Evolutionary conservation across 805 yeast genomes (phyloP), one percentile per base, ranked within the genome.

Genomic region (Pichia pseudocactophila): DNA sequence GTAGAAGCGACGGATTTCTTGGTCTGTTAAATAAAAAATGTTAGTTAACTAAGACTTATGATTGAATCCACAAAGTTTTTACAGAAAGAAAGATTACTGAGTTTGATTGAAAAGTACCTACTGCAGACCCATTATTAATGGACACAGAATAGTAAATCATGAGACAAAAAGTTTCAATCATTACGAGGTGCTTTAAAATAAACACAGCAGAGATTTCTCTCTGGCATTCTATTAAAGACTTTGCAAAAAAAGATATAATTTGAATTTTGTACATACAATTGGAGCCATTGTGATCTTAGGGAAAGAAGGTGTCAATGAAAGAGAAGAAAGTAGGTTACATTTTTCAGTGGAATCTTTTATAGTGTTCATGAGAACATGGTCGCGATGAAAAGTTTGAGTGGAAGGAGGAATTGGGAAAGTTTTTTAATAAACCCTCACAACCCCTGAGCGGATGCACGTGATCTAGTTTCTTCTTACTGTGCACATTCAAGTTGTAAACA

Each of bases 1-100:
- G 84, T 78, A 67, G 76, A 77, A 68, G 78, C 71, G 56, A 71
- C 61, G 69, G 82, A 73, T 74, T 80, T 80, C 78, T 80, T 76
- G 76, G 83, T 80, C 94, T 81, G 39, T 28, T 40, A 68, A n/a
- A 35, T 28, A 30, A 18, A 45, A 38, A 39, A 13, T 11, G 48
- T 45, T 43, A 47, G 46, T 48, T 26, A 5, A n/a, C 6, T 7
- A 28, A 28, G 5, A 28, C 13, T 28, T 5, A 11, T 28, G 15
- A 28, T n/a, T 7, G 5, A 11, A 28, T 28, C 11, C 15, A 28
- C 31, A 28, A 28, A n/a, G 31, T 28, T 28, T 28, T 18, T n/a
- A n/a, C n/a, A n/a, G n/a, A 28, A 5, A 34, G 26, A 30, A n/a
- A 4, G 15, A 12, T 28, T 28, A 28, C 31, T 28, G 31, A 22